Percentiles rank a stretch among this genome's conserved stretches.
Conservation (phyloP, 495 filamentous ascomycete species). For the Platismatia glauca region DNA sequence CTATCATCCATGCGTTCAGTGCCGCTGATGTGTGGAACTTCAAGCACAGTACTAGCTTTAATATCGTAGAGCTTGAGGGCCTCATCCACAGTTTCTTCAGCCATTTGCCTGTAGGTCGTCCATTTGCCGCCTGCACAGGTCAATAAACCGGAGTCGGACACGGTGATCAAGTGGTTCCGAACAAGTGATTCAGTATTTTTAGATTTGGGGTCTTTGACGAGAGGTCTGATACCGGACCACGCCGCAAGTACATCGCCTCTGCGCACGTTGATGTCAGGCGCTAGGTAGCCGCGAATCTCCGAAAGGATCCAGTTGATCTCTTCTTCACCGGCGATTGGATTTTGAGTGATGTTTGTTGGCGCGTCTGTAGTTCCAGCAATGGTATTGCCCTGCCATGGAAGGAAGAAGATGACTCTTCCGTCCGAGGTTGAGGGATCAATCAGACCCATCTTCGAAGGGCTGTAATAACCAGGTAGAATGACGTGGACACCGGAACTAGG, state of each 20-base stretch:
- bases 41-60: conserved; percentile 45
- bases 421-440: conserved; percentile 94
- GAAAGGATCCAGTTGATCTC: conserved; percentile 96
- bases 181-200: conserved; percentile 92
- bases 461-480: conserved; percentile 92
- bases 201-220: conserved; percentile 90
- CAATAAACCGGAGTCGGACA: conserved; percentile 76
- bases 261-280: conserved; percentile 87
- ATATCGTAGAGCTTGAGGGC: conserved; percentile 72
- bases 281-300: conserved; percentile 81
- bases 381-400: conserved; percentile 98
- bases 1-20: conserved; percentile 66
- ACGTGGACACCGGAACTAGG: conserved; percentile 92
- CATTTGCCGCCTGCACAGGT: conserved; percentile 98
- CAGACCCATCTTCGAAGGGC: conserved; percentile 88
- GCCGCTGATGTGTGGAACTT: conserved; percentile 68
- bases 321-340: conserved; percentile 81
- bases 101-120: conserved; percentile 99
- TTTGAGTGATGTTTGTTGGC: conserved; percentile 67
- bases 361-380: conserved; percentile 96
- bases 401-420: conserved; percentile 96
- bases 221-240: conserved; percentile 88
- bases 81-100: conserved; percentile 91
- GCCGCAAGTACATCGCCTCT: conserved; percentile 91
- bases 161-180: conserved; percentile 86